Base-by-base conservation (phyloP, 2,329 filamentous ascomycete genomes). In the Rugonectria rugulosa region DNA sequence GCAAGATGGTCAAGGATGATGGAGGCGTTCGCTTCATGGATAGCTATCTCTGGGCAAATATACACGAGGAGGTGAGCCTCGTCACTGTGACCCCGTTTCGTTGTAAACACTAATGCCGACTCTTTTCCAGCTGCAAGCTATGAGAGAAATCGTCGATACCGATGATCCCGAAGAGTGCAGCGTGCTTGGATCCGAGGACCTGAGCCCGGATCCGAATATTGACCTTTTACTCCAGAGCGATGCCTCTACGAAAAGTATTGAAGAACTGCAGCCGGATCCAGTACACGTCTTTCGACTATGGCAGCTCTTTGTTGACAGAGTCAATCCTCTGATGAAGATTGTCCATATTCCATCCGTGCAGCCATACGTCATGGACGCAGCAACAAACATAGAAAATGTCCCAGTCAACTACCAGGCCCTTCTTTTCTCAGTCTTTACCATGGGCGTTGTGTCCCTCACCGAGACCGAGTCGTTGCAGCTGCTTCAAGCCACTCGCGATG, bases 321-420 rank as follows among this genome's bases (percentile, higher is more conserved):
- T 93, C 51, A 89, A 93, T 64, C 89, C 90, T 0, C 70, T 92
- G 40, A 84, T 86, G 62, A 93, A 92, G 68, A 75, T 85, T 40
- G 85, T 91, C 20, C 90, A 94, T 68, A 82, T 88, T 2, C 89
- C 90, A 0, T 86, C 86, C 0, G 72, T 91, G 4, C 87, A 92
- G 65, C 81, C 82, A 2, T 81, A 83, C 40, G 76, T 92, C 7
- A 79, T 89, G 31, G 83, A 89, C 54, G 87, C 87, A 2, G 82
- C 81, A 2, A 79, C 79, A 14, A 80, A 84, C 57, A 75, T 87
- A 17, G 73, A 76, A 11, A 79, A 77, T 36, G 72, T 91, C 2
- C 80, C 81, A 0, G 78, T 82, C 34, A 83, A 83, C 49, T 73
- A 85, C 20, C 85, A 89, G 69, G 84, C 86, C 0, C 75, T 88